Evolutionary conservation across 495 filamentous ascomycete genomes (phyloP), one percentile per base, ranked within the genome.

Genomic region (Letharia columbiana): DNA sequence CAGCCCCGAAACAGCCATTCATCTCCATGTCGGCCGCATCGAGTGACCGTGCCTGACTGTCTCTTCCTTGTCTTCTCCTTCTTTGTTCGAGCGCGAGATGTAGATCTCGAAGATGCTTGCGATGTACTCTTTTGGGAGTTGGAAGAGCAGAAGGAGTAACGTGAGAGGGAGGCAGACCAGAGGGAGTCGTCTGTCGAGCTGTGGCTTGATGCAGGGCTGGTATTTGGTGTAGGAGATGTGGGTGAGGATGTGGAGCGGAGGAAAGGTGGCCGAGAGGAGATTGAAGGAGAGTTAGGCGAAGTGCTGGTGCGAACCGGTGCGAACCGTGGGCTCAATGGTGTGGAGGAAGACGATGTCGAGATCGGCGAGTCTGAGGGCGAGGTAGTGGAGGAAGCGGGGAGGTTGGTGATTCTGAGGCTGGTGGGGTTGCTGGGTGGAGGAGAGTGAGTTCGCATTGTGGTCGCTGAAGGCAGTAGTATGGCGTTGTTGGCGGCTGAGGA

Each of bases 1-100:
- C 67, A 68, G 20, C 63, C 67, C 1, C 45, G 49, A 35, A 68
- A 66, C 6, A 68, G 35, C 67, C 67, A 68, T 33, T 68, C 62
- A 33, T 68, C 67, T 0, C 67, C 57, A 40, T 68, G 67, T 9
- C 67, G 44, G 3, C 67, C 67, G 39, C 62, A 68, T 12, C 59
- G 44, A 33, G 39, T 65, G 5, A 42, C 42, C 0, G 62, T 65
- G n/a, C 44, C 57, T 10, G 45, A 47, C 9, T 17, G 49, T 31
- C 17, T 31, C 18, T 39, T 49, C 31, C 39, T 60, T n/a, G 42
- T 17, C 28, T 31, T 31, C n/a, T 37, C 11, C 15, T 58, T 40
- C 56, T 65, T 60, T 31, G 23, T 18, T 40, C 23, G 52, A 10
- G 54, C 3, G 64, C 31, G 44, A 37, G 31, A 37, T 18, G 54